Evolutionary conservation across 2,329 filamentous ascomycete species (phyloP).

Genomic region (Colletotrichum neosansevieriae): DNA sequence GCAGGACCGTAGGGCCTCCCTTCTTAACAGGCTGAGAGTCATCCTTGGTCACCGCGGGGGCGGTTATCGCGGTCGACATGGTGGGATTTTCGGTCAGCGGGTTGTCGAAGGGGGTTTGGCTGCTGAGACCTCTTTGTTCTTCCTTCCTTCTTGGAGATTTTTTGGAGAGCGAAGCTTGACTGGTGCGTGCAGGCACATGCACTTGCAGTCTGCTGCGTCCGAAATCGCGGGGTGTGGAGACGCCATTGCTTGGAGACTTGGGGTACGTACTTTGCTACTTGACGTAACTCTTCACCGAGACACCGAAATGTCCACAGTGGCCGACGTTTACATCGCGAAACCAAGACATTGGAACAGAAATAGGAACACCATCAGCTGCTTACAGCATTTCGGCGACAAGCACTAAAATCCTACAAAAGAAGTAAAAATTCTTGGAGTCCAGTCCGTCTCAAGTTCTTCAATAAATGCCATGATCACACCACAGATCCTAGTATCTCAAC

Average conservation of each 20-base stretch:
- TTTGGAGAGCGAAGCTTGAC: slow-evolving; percentile 19
- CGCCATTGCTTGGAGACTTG: not conserved
- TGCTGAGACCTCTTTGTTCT: not conserved
- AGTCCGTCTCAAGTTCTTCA: too few relatives aligned
- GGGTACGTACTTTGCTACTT: slow-evolving; percentile 20
- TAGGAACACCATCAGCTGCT: too few relatives aligned
- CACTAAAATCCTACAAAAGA: too few relatives aligned
- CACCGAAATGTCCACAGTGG: not conserved
- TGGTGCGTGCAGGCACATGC: slow-evolving; percentile 18
- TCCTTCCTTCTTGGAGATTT: not conserved
- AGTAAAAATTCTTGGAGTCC: too few relatives aligned
- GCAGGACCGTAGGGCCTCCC: slow-evolving; percentile 77
- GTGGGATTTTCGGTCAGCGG: slow-evolving; percentile 23
- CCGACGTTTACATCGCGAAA: too few relatives aligned
- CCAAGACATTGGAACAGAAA: too few relatives aligned
- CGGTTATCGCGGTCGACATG: slow-evolving; percentile 39
- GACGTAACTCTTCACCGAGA: slow-evolving; percentile 27
- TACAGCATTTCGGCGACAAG: too few relatives aligned
- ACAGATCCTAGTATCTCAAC: too few relatives aligned
- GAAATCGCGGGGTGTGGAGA: slow-evolving; percentile 40
- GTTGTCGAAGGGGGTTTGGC: slow-evolving; percentile 4
- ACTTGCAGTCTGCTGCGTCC: slow-evolving; percentile 17
- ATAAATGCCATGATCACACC: too few relatives aligned
- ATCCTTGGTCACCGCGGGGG: slow-evolving; percentile 42
- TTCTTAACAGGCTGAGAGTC: slow-evolving; percentile 54